Base-by-base conservation (phyloP, 2,329 filamentous ascomycete genomes). In the Didymella lethalis region DNA sequence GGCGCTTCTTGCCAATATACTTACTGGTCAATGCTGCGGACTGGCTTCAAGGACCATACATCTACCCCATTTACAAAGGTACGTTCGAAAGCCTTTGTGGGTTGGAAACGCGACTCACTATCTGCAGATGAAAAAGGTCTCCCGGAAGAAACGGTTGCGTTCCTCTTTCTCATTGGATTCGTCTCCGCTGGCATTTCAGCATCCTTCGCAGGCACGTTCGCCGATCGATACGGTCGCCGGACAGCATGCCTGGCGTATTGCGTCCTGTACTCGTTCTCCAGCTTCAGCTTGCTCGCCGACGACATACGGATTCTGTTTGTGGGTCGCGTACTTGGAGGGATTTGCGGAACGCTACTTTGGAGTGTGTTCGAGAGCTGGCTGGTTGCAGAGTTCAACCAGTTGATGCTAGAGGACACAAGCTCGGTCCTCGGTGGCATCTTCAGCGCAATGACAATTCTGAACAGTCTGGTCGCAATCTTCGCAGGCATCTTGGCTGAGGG, bases 321-420 rank as follows among this genome's bases (percentile, higher is more conserved):
- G 1, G 86, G 86, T 12, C 78, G 86, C 48, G 70, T 84, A 0
- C 78, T 86, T 4, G 84, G 84, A 23, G 86, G 86, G 0, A 59
- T 87, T 45, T 82, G 81, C 28, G 84, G 84, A 32, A 86, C 84
- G 26, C 71, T 88, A 40, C 77, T 88, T 29, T 87, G 85, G 76
- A 85, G 81, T 43, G 83, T 82, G 5, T 87, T 87, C 62, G 85
- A 88, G 70, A 85, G 83, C 64, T 88, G 85, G 85, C 84, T 88
- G 78, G 81, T 88, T 28, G 81, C 83, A 46, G 85, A 88, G 65
- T 87, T 81, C 65, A 81, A 84, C 48, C 75, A 77, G 41, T 74
- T 80, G 41, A 78, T 77, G 12, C 63, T 85, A 7, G 77, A 79
- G 28, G 72, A 80, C n/a, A 73, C 72, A 14, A 32, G 23, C 36